Evolutionary conservation across 164 flowering plant species (phyloP).

Genomic region (Vitis rupestris): DNA sequence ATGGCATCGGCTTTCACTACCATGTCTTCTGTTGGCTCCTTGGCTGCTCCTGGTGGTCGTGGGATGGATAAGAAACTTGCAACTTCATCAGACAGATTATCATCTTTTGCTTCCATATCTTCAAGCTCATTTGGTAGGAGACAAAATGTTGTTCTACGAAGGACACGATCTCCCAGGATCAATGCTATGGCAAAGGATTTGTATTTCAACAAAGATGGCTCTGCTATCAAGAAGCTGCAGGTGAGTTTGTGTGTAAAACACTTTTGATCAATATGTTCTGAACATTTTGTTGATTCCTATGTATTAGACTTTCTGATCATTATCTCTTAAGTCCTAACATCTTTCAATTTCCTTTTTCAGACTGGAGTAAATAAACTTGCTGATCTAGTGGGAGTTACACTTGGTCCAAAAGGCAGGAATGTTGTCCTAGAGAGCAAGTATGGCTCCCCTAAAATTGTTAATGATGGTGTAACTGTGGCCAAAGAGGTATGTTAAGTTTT

Average conservation of each 20-base stretch:
- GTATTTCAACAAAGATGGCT: too few relatives aligned
- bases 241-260: conserved; percentile 30
- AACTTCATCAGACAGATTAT: conserved; percentile 41
- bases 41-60: conserved; percentile 46
- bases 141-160: conserved; percentile 33
- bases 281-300: neutral
- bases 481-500: conserved; percentile 46
- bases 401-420: conserved; percentile 98
- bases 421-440: conserved; percentile 98
- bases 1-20: conserved; percentile 74
- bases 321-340: neutral
- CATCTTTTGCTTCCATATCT: conserved; percentile 65
- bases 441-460: conserved; percentile 95
- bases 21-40: conserved; percentile 61
- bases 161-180: conserved; percentile 36
- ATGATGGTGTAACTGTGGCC: conserved; percentile 98
- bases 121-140: conserved; percentile 43
- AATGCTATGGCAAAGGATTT: conserved; percentile 88
- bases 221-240: conserved; percentile 86
- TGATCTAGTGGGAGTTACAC: conserved; percentile 95
- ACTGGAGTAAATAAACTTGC: conserved; percentile 97
- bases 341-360: conserved; percentile 28
- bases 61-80: conserved; percentile 39
- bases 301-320: too few relatives aligned
- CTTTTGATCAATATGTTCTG: neutral